Base-by-base conservation (phyloP, 2,329 filamentous ascomycete genomes). In the Colletotrichum noveboracense region DNA sequence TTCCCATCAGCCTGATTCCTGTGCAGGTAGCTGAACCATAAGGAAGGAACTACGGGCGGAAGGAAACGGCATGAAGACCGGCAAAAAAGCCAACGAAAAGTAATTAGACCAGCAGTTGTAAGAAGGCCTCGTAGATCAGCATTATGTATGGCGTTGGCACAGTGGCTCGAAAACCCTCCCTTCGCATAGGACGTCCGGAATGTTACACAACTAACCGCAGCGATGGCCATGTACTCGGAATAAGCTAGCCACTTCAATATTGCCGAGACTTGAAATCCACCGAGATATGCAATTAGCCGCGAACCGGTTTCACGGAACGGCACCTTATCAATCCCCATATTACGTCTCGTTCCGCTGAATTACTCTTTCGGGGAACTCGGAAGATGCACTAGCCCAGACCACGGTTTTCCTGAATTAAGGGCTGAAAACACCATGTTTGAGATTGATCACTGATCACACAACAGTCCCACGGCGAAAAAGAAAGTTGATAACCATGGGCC, bases 211-310 rank as follows among this genome's bases (percentile, higher is more conserved):
- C 38, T 6, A 12, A n/a, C 3, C 38, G n/a, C 3, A 43, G 36
- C n/a, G 16, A 61, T 34, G 28, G 0, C 18, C 58, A 32, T 24
- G 18, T 7, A n/a, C 55, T 2, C 21, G 1, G 8, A 58, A 16
- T 26, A 18, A 12, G 2, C 9, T 58, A 28, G 26, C 58, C 1
- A 1, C 24, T 1, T 61, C 18, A 30, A 34, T 36, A 64, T 64
- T 64, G 24, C 32, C 60, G 60, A 24, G 36, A 52, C 12, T 7
- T 30, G 26, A 5, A 18, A 10, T 55, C 21, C 30, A 26, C 30
- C 30, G 56, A 30, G 62, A 71, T 73, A 61, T 73, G 61, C 36
- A 67, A 72, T 75, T 75, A 73, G 69, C 73, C 73, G 52, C 26
- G 14, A 36, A n/a, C 64, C 48, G 60, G 69, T 70, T 55, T 13